A percentile compares a stretch with the other conserved stretches of the same genome.
phyloP scores from a whole-genome alignment of 306 rosid species.

The Dalbergia cochinchinensis region DNA sequence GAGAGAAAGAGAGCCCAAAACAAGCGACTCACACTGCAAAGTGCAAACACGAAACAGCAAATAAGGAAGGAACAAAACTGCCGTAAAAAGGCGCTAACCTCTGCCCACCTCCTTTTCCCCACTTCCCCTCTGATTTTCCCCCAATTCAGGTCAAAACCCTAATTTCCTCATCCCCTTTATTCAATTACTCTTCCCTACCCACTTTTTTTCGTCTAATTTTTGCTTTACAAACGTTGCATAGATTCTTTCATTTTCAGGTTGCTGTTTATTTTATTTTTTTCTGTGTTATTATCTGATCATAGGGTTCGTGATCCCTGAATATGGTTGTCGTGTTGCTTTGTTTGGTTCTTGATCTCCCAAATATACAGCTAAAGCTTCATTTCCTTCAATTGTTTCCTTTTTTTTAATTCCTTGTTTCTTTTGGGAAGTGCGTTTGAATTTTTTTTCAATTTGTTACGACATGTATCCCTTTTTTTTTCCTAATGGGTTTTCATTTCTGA shows the following conservation, averaged over 20 bases:
- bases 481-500: background rate
- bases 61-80: background rate
- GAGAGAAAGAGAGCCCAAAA: background rate
- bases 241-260: conserved; percentile 5
- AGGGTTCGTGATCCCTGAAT: conserved; percentile 37
- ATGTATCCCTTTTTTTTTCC: background rate
- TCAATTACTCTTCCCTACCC: background rate
- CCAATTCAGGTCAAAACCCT: conserved; percentile 1
- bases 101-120: background rate
- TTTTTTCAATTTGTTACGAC: background rate
- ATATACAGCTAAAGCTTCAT: background rate
- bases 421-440: background rate
- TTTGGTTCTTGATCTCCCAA: conserved; percentile 29
- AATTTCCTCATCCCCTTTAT: background rate
- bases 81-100: background rate
- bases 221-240: conserved; percentile 6
- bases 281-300: conserved; percentile 35
- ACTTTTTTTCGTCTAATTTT: conserved; percentile 29
- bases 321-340: background rate
- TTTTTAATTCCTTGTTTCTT: background rate
- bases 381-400: background rate
- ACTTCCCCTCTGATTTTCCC: background rate
- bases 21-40: background rate
- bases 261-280: conserved; percentile 4
- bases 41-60: background rate